Base-by-base conservation (phyloP, 805 yeast genomes). In the Ogataea glucozyma region DNA sequence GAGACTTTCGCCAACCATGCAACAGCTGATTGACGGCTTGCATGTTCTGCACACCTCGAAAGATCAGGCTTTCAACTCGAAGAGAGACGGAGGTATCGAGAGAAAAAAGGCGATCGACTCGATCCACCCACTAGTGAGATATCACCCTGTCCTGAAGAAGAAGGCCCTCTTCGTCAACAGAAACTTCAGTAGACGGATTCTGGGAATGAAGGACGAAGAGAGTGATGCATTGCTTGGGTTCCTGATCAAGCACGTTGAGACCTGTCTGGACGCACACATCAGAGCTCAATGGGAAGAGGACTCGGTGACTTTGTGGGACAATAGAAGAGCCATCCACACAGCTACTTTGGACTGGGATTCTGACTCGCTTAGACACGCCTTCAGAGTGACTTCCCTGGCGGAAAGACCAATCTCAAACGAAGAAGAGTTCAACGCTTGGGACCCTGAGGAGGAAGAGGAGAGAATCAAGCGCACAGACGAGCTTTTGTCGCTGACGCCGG, bases 251-350 rank as follows among this genome's bases (percentile, higher is more conserved):
- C 80, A 79, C 51, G 69, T 81, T 27, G 66, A 64, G 43, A 72
- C 75, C 40, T 65, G 66, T 49, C 75, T 73, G 44, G 88, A 83
- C 60, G 70, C 83, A 52, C 87, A 83, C 51, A 68, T 83, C 41
- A 75, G 90, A 58, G 86, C 87, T 34, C 72, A 63, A 41, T 85
- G 88, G 85, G 83, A 79, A 57, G 81, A 82, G 40, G 74, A 76
- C 38, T 76, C 88, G 1, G 83, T 85, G 39, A 87, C 81, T 14
- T 63, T 83, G 20, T 85, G 91, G 91, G 93, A 85, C 57, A 85
- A 85, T 70, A 78, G 93, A 60, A 70, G 83, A 57, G 75, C 80
- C 8, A 65, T 76, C 19, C 93, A 85, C 61, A 70, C 85, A 11
- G 88, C 89, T 12, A 71, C 81, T 13, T 74, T 78, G 42, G 91